These are phyloP conservation scores for Noccaea bulbosa DNA, from an alignment of 345 rosid genomes.

Conservation along the genomic window DNA sequence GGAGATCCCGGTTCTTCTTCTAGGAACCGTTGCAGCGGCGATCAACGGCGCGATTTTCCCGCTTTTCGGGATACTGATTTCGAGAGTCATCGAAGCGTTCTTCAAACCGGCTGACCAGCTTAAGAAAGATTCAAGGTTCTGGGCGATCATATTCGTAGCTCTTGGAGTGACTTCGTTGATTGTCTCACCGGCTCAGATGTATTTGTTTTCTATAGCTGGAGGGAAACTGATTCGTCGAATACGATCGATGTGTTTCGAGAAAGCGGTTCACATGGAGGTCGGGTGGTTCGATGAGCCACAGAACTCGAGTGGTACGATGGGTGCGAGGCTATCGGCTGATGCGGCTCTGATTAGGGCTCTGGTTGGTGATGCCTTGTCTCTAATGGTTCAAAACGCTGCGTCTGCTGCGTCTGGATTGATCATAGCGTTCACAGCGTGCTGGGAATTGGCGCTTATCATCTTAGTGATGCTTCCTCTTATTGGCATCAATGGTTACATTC, in stretches of 20 bases:
- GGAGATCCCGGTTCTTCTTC: slow-evolving; percentile 60
- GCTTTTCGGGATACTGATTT: slow-evolving; percentile 58
- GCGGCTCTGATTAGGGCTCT: slow-evolving; percentile 64
- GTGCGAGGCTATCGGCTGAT: slow-evolving; percentile 82
- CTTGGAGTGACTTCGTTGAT: slow-evolving; percentile 59
- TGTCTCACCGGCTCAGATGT: slow-evolving; percentile 52
- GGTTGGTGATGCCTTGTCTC: slow-evolving; percentile 72
- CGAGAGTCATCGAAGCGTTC: slow-evolving; percentile 62
- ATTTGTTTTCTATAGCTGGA: slow-evolving; percentile 71
- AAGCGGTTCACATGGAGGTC: slow-evolving; percentile 72
- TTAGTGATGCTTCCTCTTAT: slow-evolving; percentile 66
- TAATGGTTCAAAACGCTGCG: slow-evolving; percentile 58
- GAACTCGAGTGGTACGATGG: slow-evolving; percentile 74
- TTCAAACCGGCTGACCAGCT: slow-evolving; percentile 57
- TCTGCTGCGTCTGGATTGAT: slow-evolving; percentile 61
- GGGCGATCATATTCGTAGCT: slow-evolving; percentile 64
- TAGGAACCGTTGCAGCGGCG: slow-evolving; percentile 61
- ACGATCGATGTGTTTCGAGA: slow-evolving; percentile 69
- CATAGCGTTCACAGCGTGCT: slow-evolving; percentile 68
- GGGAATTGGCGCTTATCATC: slow-evolving; percentile 68
- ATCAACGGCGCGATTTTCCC: slow-evolving; percentile 63
- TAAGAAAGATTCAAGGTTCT: slow-evolving; percentile 55
- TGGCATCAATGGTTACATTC: slow-evolving; percentile 57
- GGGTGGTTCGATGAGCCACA: slow-evolving; percentile 80
- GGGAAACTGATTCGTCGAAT: slow-evolving; percentile 62